These are phyloP conservation scores for Chlorokybus atmophyticus DNA, from an alignment of 139 green algal species.

Conservation along the genomic window DNA sequence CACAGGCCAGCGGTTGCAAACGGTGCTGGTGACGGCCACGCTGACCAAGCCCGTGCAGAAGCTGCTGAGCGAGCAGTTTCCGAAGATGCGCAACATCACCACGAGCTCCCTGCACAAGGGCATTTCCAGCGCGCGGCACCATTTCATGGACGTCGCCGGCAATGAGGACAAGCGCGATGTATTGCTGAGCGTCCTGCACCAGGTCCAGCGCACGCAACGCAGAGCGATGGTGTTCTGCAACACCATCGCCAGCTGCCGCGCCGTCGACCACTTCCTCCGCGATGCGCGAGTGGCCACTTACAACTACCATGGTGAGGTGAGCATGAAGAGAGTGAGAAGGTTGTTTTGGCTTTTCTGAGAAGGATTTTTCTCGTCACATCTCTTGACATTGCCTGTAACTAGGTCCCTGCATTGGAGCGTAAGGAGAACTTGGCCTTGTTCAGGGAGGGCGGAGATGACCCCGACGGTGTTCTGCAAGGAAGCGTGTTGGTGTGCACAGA, in stretches of 20 bases:
- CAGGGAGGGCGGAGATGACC: constrained; percentile 1
- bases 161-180: constrained; percentile 60
- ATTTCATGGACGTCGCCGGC: constrained; percentile 57
- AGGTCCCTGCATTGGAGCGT: not conserved
- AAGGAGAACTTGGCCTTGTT: constrained; percentile 21
- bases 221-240: constrained; percentile 88
- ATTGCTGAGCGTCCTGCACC: constrained; percentile 1
- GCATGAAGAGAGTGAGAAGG: no score
- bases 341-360: no score
- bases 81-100: constrained; percentile 48
- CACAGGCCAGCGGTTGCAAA: constrained; percentile 35
- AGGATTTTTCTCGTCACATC: no score
- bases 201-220: constrained; percentile 12
- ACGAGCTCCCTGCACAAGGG: constrained; percentile 50
- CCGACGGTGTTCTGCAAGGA: not conserved
- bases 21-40: constrained; percentile 81
- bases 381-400: no score
- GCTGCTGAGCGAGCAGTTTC: constrained; percentile 50
- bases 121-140: constrained; percentile 53
- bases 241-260: constrained; percentile 50
- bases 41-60: not conserved
- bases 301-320: constrained; percentile 86
- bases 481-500: constrained; percentile 74
- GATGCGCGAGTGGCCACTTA: constrained; percentile 56
- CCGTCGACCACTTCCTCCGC: constrained; percentile 64